Conservation (phyloP, 768 basidiomycete species). For the Amanita phalloides region DNA sequence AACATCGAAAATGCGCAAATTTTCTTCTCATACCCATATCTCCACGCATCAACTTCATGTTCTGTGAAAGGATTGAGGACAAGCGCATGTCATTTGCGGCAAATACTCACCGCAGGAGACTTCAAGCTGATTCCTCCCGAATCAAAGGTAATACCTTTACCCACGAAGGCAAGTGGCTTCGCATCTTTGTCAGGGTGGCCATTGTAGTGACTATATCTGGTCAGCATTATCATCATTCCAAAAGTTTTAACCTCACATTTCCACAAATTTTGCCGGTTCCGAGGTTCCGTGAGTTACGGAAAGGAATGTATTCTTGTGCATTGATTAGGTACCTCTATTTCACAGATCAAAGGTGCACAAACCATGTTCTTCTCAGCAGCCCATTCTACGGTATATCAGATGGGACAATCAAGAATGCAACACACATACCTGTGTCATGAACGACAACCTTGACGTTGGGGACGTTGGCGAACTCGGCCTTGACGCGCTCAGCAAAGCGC, state of each 20-base stretch:
- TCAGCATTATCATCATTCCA: neutral
- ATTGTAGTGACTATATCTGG: constrained; percentile 58
- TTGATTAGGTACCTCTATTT: neutral
- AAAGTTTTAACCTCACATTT: constrained; percentile 44
- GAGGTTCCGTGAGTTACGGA: constrained; percentile 76
- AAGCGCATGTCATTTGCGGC: neutral
- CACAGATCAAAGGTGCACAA: constrained; percentile 4
- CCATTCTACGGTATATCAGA: constrained; percentile 42
- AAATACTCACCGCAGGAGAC: constrained; percentile 43
- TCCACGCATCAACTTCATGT: constrained; percentile 78
- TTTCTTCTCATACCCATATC: constrained; percentile 57
- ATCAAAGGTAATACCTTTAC: constrained; percentile 88
- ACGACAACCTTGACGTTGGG: constrained; percentile 60
- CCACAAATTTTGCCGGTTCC: constrained; percentile 80
- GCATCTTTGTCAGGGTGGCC: constrained; percentile 49
- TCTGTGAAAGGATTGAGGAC: constrained; percentile 22
- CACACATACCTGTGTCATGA: constrained; percentile 55
- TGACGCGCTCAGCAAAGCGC: constrained; percentile 62
- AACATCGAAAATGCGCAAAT: neutral
- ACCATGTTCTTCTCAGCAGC: constrained; percentile 81
- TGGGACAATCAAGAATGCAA: neutral
- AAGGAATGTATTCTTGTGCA: constrained; percentile 56
- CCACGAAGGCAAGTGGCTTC: constrained; percentile 65
- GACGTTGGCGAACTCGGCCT: constrained; percentile 54
- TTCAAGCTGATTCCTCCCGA: constrained; percentile 84